A percentile compares a stretch with the other conserved stretches of the same genome.
Evolutionary conservation across 768 basidiomycete species (phyloP).

Genomic region (Mycena haematopus): DNA sequence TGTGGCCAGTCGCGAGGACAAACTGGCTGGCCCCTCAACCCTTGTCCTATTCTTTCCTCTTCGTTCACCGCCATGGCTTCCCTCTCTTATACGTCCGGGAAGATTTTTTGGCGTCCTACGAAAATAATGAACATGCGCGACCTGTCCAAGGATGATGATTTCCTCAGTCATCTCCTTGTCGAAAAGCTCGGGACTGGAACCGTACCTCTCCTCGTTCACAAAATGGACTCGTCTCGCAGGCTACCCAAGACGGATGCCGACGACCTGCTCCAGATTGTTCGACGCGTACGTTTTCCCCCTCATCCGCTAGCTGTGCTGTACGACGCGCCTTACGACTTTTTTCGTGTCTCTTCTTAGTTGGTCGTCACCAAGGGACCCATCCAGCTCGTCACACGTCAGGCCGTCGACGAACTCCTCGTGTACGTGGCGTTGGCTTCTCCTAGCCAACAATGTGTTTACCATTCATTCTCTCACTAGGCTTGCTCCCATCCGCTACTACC

Average conservation of each 20-base stretch:
- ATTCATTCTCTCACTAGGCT: constrained; percentile 54
- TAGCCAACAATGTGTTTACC: constrained; percentile 33
- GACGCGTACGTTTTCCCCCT: constrained; percentile 65
- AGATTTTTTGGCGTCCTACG: constrained; percentile 75
- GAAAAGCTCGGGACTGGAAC: constrained; percentile 85
- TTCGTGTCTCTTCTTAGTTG: constrained; percentile 49
- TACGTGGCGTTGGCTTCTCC: constrained; percentile 48
- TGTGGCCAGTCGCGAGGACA: constrained; percentile 21
- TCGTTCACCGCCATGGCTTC: constrained; percentile 29
- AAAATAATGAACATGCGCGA: constrained; percentile 93
- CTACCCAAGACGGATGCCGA: constrained; percentile 77
- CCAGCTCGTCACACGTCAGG: constrained; percentile 66
- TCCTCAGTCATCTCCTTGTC: constrained; percentile 86
- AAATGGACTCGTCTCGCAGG: constrained; percentile 82
- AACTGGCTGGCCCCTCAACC: constrained; percentile 11
- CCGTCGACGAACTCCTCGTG: constrained; percentile 81
- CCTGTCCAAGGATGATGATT: constrained; percentile 90
- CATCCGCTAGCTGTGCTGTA: constrained; percentile 30
- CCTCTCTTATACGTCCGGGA: constrained; percentile 29
- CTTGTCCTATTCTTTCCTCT: constrained; percentile 26
- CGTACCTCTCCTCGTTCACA: constrained; percentile 86
- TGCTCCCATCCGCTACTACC: constrained; percentile 76
- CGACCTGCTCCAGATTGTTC: constrained; percentile 73
- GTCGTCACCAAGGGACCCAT: constrained; percentile 61
- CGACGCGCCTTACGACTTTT: constrained; percentile 35